Conservation (phyloP, 2,329 filamentous ascomycete species). For the Cladosporium colombiae region DNA sequence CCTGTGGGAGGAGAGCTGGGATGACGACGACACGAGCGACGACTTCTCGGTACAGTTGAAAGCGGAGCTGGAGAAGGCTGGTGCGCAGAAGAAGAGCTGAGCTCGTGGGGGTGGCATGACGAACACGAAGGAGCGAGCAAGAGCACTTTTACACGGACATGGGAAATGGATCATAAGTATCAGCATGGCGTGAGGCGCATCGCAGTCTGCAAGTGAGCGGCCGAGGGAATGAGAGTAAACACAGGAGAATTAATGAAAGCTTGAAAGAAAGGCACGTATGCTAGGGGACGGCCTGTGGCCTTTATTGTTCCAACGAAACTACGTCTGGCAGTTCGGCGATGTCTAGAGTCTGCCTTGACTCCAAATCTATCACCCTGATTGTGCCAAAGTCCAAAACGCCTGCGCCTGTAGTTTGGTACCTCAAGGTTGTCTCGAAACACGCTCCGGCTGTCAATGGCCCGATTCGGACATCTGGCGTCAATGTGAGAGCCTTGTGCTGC, state of each 20-base stretch:
- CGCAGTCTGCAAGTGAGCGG: neutral
- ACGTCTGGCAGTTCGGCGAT: conserved; percentile 73
- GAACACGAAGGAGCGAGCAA: neutral
- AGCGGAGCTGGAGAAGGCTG: conserved; percentile 94
- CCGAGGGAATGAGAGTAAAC: neutral
- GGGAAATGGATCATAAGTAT: neutral
- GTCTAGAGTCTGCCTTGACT: conserved; percentile 74
- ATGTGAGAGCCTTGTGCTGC: conserved; percentile 67
- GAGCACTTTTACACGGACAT: neutral
- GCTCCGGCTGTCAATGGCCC: conserved; percentile 71
- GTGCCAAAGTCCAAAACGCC: conserved; percentile 72
- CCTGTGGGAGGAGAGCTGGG: conserved; percentile 99
- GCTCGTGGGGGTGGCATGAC: neutral
- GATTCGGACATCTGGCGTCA: conserved; percentile 72
- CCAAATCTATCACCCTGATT: conserved; percentile 71
- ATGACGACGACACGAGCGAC: conserved; percentile 95
- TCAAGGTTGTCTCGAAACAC: conserved; percentile 72
- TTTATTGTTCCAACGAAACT: conserved; percentile 42
- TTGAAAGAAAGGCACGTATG: neutral
- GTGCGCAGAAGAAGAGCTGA: conserved; percentile 50
- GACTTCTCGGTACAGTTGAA: conserved; percentile 94
- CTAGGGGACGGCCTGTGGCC: neutral
- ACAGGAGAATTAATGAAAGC: neutral
- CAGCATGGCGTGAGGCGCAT: conserved; percentile 14
- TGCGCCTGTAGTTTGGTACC: conserved; percentile 66